These are phyloP conservation scores for Backusella westeae DNA, from an alignment of 192 early-diverging fungal genomes.

Conservation along the genomic window DNA sequence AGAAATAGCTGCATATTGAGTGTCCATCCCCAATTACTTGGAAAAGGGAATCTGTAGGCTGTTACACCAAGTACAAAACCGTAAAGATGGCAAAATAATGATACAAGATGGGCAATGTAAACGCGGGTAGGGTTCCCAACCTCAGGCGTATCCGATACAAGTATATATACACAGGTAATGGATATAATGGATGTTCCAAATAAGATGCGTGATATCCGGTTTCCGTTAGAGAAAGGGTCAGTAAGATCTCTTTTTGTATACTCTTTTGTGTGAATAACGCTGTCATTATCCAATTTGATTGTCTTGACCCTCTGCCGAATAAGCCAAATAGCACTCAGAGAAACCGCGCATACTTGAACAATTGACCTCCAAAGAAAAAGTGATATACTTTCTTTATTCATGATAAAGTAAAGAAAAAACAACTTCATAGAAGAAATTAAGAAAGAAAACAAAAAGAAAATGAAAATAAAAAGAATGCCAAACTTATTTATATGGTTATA, in stretches of 20 bases:
- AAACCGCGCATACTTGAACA: not conserved
- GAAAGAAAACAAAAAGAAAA: not conserved
- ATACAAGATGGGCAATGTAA: not conserved
- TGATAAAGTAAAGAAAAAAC: not conserved
- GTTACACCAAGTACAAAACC: not conserved
- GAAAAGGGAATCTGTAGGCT: not conserved
- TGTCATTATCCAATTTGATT: not conserved
- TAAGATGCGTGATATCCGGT: not conserved
- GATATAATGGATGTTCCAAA: not conserved
- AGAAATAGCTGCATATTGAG: not conserved
- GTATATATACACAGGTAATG: not conserved
- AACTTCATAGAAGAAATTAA: not conserved
- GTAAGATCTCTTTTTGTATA: not conserved
- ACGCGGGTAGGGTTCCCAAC: not conserved
- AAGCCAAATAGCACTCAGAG: not conserved
- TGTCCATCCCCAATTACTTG: conserved; percentile 2
- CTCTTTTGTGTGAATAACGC: not conserved
- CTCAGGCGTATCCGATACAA: not conserved
- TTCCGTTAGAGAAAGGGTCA: not conserved
- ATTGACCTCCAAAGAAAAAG: not conserved
- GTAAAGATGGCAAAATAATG: not conserved
- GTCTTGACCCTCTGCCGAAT: not conserved
- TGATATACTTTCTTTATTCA: not conserved
- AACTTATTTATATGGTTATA: too few species aligned
- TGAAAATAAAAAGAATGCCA: too few species aligned